Conservation (phyloP, 331 rosid genomes). For the Quercus tomentella region DNA sequence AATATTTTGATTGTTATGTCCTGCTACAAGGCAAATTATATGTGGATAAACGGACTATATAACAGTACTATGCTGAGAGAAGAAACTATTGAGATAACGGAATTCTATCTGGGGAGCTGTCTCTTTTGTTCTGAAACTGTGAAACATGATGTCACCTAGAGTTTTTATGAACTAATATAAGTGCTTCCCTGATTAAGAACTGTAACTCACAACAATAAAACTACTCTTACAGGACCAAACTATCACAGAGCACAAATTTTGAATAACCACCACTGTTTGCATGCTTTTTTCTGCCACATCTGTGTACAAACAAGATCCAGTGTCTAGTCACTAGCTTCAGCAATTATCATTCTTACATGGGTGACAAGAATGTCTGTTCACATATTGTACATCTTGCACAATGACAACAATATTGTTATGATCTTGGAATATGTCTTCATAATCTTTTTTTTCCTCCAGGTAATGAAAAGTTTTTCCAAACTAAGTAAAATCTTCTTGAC, state of each 20-base stretch:
- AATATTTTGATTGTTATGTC: background rate
- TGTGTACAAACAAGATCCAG: background rate
- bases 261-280: background rate
- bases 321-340: background rate
- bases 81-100: background rate
- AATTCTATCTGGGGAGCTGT: conserved; percentile 4
- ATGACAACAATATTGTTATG: background rate
- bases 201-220: background rate
- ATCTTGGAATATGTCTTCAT: background rate
- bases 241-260: background rate
- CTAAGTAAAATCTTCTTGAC: conserved; percentile 79
- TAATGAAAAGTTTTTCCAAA: conserved; percentile 76
- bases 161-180: background rate
- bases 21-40: background rate
- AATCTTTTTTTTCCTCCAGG: conserved; percentile 34
- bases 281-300: background rate
- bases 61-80: background rate
- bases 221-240: conserved; percentile 11
- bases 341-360: background rate
- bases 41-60: background rate
- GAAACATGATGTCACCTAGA: background rate
- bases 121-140: background rate
- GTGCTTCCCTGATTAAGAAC: conserved; percentile 8
- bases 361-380: background rate
- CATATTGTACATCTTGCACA: conserved; percentile 6